Base-by-base conservation (phyloP, 2,329 filamentous ascomycete genomes). In the Escovopsis sp. region DNA sequence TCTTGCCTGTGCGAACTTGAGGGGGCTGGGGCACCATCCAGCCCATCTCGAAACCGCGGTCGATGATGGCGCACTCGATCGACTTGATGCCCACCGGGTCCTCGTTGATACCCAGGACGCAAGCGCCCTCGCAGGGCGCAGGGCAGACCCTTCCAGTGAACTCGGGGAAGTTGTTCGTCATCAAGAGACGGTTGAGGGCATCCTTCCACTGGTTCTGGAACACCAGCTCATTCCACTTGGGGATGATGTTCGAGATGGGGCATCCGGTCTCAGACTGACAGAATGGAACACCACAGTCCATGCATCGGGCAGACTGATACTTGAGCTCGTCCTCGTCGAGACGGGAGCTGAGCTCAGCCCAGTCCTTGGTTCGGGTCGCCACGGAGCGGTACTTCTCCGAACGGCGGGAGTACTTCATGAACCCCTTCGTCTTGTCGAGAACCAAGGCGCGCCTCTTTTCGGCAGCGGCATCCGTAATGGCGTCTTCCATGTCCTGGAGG, bases 111-210 rank as follows among this genome's bases (percentile, higher is more conserved):
- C 89, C 89, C 37, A 96, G 73, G 45, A 95, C 89, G 57, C 89
- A 96, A 45, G 89, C 87, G 61, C 89, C 89, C 63, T 96, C 89
- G 54, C 89, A 96, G 62, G 89, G 89, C 56, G 89, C 89, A 45
- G 89, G 89, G 64, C 89, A 96, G 45, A 95, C 89, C 68, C 89
- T 88, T 43, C 89, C 89, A 52, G 89, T 96, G 62, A 95, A 95
- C 59, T 96, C 89, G 4, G 89, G 89, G 72, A 96, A 95, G 66
- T 95, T 95, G 70, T 96, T 95, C 50, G 89, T 95, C 83, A 93
- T 89, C 41, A 95, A 70, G 10, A 96, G 72, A 45, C 86, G 77
- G 64, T 94, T 89, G 4, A 95, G 76, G 20, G 89, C 89, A 62
- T 95, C 88, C 51, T 79, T 76, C 89, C 89, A 96, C 48, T 93